These are phyloP conservation scores for Bipolaris cookei DNA, from an alignment of 2,329 filamentous ascomycete genomes.

Conservation along the genomic window DNA sequence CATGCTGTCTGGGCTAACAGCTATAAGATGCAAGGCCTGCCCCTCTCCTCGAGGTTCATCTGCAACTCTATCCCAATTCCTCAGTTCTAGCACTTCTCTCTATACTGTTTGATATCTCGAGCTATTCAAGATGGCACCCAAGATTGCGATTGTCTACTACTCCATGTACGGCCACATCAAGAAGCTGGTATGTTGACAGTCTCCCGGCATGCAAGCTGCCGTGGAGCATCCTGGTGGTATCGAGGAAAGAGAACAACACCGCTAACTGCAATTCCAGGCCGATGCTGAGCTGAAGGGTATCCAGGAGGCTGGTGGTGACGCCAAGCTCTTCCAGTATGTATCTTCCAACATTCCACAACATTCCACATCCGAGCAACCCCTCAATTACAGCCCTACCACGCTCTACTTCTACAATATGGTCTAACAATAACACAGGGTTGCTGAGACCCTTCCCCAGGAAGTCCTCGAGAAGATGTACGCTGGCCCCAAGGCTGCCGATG, in stretches of 20 bases:
- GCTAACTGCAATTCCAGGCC: slow-evolving; percentile 62
- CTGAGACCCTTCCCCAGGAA: slow-evolving; percentile 85
- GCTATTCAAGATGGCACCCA: slow-evolving; percentile 73
- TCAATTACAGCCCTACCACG: neutral
- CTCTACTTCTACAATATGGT: neutral
- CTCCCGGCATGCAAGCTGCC: neutral
- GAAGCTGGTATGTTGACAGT: slow-evolving; percentile 36
- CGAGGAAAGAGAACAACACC: slow-evolving; percentile 6
- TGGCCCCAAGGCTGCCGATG: slow-evolving; percentile 72
- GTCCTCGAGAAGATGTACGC: slow-evolving; percentile 92
- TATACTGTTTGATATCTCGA: slow-evolving; percentile 22
- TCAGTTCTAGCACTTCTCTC: neutral
- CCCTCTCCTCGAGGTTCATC: neutral
- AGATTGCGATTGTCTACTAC: slow-evolving; percentile 83
- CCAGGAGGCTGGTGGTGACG: slow-evolving; percentile 81
- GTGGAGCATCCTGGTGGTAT: neutral
- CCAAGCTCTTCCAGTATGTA: slow-evolving; percentile 79
- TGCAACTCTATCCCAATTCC: neutral
- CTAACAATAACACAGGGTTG: slow-evolving; percentile 59
- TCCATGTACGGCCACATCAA: slow-evolving; percentile 48
- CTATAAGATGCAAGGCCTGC: slow-evolving; percentile 1
- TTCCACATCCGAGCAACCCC: neutral
- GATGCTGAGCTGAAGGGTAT: slow-evolving; percentile 91
- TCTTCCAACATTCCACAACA: neutral
- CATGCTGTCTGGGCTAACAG: neutral